Evolutionary conservation across 768 basidiomycete species (phyloP), one percentile per base, ranked within the genome.

Genomic region (Cyclocybe cylindracea): DNA sequence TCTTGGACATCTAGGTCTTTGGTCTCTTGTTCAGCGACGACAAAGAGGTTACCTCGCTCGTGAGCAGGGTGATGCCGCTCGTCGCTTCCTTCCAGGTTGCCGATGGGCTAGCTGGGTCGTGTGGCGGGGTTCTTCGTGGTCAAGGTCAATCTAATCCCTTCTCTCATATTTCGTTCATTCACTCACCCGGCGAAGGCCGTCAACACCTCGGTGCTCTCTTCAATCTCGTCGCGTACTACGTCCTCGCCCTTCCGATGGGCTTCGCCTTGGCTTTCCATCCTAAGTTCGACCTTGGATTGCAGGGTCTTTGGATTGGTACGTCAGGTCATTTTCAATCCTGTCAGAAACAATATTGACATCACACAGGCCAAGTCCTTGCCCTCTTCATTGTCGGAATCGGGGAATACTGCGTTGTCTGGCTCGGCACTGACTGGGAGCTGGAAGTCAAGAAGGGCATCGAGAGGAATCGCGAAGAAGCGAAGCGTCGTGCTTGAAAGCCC

Each of bases 21-120:
- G 89, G 88, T 0, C 83, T 83, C 59, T 57, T 87, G 3, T 90
- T 85, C 68, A 89, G 84, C 57, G 77, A 88, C 50, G 86, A 90
- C 54, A 63, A 50, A 32, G 79, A 82, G 51, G 78, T 79, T 9
- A 80, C 86, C 10, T 37, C 51, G 6, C 68, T 87, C 13, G 87
- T 91, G 31, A 81, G 85, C 2, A 70, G 73, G 24, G 83, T 92
- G 37, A 77, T 92, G 62, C 89, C 90, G 0, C 75, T 88, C 16
- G 86, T 95, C 8, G 85, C 85, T 10, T 77, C 86, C 4, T 87
- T 85, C 65, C 87, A 94, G 67, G 79, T 94, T 2, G 86, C 91
- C 36, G 94, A 97, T 64, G 91, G 87, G 10, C 70, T 89, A 7
- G 74, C 79, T 29, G 84, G 78, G 53, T 59, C 86, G 70, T 66